Evolutionary conservation across 345 rosid species (phyloP), one percentile per base, ranked within the genome.

Genomic region (Pseudoturritis turrita): DNA sequence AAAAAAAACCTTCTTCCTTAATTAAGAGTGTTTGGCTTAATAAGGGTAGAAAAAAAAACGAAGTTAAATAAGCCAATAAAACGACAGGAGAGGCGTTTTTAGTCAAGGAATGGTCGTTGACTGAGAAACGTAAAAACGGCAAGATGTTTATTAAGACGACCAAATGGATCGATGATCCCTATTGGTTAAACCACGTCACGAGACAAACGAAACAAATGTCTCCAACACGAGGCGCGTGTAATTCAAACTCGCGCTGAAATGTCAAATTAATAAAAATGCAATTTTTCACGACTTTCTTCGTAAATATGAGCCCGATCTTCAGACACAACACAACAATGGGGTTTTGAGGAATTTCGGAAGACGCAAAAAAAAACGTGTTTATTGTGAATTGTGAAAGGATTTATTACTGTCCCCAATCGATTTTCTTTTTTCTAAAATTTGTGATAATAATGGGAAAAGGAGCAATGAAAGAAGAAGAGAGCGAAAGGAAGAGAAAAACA

Each of bases 161-260:
- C 60, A 62, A 44, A 60, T 28, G 41, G 33, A 62, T 81, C n/a
- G n/a, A n/a, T n/a, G n/a, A n/a, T n/a, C n/a, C 63, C 78, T 68
- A 81, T 81, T 81, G 84, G 84, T 35, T 60, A 43, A 18, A 46
- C 76, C 76, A 75, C 82, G 84, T 78, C 84, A 78, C 71, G 49
- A 19, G 73, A 49, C 69, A 64, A 64, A 64, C 65, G 7, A 53
- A 61, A 49, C 54, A 22, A 29, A 21, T 49, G 28, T 49, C 11
- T 13, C 18, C 26, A 10, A 10, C 63, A 73, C 77, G 6, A 39
- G 6, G 64, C 56, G 78, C 73, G 78, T 75, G 73, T 12, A 1
- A 26, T 17, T 11, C 23, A 65, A 57, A 57, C 4, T 71, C 61
- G 57, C 41, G 64, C 33, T 43, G 74, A 75, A 75, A 61, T 61